Evolutionary conservation across 495 filamentous ascomycete genomes (phyloP).

Genomic region (Penicillium waksmanii): DNA sequence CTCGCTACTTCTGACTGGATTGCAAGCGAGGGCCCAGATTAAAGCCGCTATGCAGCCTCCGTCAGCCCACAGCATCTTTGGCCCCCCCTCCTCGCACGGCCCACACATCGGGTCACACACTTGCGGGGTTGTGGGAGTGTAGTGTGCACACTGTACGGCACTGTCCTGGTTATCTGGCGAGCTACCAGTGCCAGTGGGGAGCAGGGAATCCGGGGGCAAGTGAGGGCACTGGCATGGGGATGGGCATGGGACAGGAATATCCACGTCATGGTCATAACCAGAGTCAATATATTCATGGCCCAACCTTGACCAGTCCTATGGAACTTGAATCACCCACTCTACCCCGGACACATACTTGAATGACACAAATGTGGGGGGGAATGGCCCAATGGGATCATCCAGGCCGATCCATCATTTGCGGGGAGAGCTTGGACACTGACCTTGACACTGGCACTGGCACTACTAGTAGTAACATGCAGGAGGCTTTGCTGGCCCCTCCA

Average conservation of each 20-base stretch:
- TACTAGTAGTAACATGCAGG: too few species aligned
- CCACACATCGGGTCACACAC: conserved; percentile 16
- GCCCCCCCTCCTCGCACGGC: conserved; percentile 13
- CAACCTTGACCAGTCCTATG: neutral
- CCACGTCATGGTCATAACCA: neutral
- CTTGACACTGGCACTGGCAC: too few species aligned
- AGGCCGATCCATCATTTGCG: conserved; percentile 20
- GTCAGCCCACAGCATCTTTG: conserved; percentile 16
- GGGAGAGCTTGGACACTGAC: conserved; percentile 17
- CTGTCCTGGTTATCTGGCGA: too few species aligned
- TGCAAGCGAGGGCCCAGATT: too few species aligned
- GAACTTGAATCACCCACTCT: too few species aligned
- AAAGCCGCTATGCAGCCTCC: conserved; percentile 23
- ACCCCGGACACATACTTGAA: neutral
- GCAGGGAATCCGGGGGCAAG: neutral
- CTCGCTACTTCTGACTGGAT: neutral
- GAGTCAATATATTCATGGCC: neutral
- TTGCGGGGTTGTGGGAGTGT: conserved; percentile 10
- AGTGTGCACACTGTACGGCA: neutral
- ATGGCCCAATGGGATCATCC: conserved; percentile 2
- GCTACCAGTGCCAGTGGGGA: too few species aligned
- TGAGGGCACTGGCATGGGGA: too few species aligned
- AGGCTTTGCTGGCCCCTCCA: too few species aligned
- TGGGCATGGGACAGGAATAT: neutral
- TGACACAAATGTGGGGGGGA: neutral